Percentiles rank a stretch among this genome's conserved stretches.
Conservation (phyloP, 83 land plant species). For the Thuja plicata region DNA sequence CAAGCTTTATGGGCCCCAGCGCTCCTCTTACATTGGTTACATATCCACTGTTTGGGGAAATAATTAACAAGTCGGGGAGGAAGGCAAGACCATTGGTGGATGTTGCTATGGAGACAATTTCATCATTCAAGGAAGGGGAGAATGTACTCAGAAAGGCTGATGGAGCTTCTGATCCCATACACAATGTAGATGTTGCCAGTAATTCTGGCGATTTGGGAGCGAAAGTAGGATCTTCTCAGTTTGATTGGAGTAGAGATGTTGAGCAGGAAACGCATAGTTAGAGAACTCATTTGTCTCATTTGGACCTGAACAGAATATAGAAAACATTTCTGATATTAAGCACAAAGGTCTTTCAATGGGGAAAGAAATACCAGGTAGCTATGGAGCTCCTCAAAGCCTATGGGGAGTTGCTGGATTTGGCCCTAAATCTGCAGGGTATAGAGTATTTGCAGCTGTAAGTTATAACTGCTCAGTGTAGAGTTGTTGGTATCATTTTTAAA, state of each 20-base stretch:
- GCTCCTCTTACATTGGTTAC: constrained; percentile 39
- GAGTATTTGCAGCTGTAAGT: no score
- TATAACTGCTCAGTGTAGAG: no score
- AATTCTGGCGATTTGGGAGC: constrained; percentile 21
- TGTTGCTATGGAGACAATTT: constrained; percentile 58
- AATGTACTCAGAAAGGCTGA: no score
- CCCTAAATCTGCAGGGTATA: no score
- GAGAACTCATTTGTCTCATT: background rate
- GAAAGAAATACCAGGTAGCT: constrained; percentile 23
- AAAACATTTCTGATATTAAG: constrained; percentile 16
- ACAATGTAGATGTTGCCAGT: constrained; percentile 24
- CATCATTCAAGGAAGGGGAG: no score
- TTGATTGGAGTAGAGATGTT: background rate
- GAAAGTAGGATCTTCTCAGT: constrained; percentile 17
- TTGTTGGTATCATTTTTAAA: no score
- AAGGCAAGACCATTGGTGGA: constrained; percentile 78
- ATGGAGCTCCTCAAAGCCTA: no score
- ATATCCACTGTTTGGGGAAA: constrained; percentile 66
- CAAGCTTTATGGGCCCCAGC: constrained; percentile 22
- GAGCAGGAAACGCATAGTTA: constrained; percentile 2
- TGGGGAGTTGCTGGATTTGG: no score
- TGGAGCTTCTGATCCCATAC: no score
- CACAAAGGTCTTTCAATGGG: constrained; percentile 7
- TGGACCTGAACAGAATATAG: constrained; percentile 26
- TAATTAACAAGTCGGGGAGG: constrained; percentile 58